Percentiles rank a stretch among this genome's conserved stretches.
Evolutionary conservation across 2,329 filamentous ascomycete species (phyloP).

Genomic region (Gaeumannomyces tritici): DNA sequence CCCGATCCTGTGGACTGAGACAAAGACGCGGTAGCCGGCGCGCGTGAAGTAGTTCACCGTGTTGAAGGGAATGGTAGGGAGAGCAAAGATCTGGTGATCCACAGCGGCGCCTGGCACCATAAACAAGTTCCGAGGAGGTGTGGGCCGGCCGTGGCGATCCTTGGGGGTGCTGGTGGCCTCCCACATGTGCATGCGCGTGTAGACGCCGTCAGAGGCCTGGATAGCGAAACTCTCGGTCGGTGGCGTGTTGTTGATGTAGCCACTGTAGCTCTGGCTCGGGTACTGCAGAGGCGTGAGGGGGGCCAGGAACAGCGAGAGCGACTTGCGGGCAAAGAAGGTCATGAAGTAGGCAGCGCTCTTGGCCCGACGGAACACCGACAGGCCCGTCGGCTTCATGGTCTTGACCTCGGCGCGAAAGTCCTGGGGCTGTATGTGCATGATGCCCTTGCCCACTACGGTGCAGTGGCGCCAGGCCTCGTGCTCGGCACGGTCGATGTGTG

Average conservation of each 20-base stretch:
- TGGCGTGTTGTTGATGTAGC: slow-evolving; percentile 41
- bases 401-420: slow-evolving; percentile 47
- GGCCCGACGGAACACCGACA: slow-evolving; percentile 31
- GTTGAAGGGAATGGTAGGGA: slow-evolving; percentile 55
- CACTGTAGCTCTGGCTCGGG: slow-evolving; percentile 34
- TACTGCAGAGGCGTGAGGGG: slow-evolving; percentile 49
- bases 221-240: slow-evolving; percentile 33
- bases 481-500: slow-evolving; percentile 15
- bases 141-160: slow-evolving; percentile 9
- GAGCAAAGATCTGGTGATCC: slow-evolving; percentile 52
- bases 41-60: slow-evolving; percentile 53
- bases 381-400: slow-evolving; percentile 42
- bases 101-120: slow-evolving; percentile 55
- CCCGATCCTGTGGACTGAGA: slow-evolving; percentile 49
- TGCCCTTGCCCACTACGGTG: slow-evolving; percentile 45
- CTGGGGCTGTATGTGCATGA: slow-evolving; percentile 42
- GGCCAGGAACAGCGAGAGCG: slow-evolving; percentile 40
- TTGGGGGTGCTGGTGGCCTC: slow-evolving; percentile 31
- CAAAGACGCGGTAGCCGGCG: slow-evolving; percentile 50
- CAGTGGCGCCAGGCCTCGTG: slow-evolving; percentile 31
- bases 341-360: slow-evolving; percentile 39
- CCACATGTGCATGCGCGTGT: slow-evolving; percentile 46
- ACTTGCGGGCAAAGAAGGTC: slow-evolving; percentile 45
- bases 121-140: slow-evolving; percentile 39
- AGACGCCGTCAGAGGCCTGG: slow-evolving; percentile 40